Conservation (phyloP, 139 green algal species). For the Picochlorum sp. region DNA sequence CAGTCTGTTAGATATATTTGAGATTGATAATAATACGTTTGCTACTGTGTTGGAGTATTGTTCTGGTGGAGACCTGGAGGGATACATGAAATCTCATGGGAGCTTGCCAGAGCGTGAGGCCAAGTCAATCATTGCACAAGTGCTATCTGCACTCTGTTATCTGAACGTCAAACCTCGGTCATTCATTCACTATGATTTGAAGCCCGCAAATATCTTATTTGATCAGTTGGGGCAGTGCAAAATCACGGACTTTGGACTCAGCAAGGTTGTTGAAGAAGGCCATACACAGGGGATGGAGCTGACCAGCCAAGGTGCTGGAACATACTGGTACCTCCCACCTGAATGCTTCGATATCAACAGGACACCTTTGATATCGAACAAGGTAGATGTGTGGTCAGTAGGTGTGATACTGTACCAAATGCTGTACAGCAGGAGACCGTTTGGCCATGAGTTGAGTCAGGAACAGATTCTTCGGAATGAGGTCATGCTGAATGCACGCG, state of each 20-base stretch:
- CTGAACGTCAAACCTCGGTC: conserved; percentile 39
- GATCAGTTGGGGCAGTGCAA: conserved; percentile 72
- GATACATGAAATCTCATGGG: conserved; percentile 58
- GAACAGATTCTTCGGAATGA: conserved; percentile 81
- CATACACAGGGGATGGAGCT: conserved; percentile 81
- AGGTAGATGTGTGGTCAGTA: conserved; percentile 87
- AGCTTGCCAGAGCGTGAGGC: conserved; percentile 80
- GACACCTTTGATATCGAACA: conserved; percentile 77
- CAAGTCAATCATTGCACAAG: conserved; percentile 56
- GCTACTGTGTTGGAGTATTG: conserved; percentile 89
- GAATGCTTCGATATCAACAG: conserved; percentile 71
- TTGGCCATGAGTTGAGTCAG: conserved; percentile 63
- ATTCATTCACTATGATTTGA: conserved; percentile 95
- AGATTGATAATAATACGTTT: conserved; percentile 87
- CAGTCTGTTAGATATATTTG: conserved; percentile 78
- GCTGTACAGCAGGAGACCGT: conserved; percentile 85
- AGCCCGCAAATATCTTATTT: conserved; percentile 95
- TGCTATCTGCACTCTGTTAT: conserved; percentile 54
- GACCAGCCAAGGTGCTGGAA: conserved; percentile 88
- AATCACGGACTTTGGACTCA: conserved; percentile 94
- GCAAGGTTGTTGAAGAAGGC: conserved; percentile 78
- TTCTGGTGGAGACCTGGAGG: conserved; percentile 74
- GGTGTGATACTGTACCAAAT: conserved; percentile 94
- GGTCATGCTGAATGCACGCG: conserved; percentile 54
- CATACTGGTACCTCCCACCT: conserved; percentile 86